Evolutionary conservation across 2,329 filamentous ascomycete species (phyloP), one percentile per base, ranked within the genome.

Genomic region (Ascocoryne sarcoides): DNA sequence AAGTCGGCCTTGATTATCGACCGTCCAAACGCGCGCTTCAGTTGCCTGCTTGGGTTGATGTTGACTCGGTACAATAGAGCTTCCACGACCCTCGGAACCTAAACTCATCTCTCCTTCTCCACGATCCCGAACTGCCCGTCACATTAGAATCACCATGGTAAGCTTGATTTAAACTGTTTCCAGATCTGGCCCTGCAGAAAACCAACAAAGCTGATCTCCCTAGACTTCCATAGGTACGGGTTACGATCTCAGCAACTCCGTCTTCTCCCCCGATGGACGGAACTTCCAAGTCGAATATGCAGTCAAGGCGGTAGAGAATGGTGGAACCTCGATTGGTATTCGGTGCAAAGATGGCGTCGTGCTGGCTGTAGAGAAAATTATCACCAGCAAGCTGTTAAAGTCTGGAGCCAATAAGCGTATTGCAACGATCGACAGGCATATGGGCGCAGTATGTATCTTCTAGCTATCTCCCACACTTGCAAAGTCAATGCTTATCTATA

Each of bases 241-340:
- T 62, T 98, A 98, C 71, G 92, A 98, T 79, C 83, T 98, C 59
- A 87, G 87, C 64, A 98, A 98, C 77, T 96, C 92, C 61, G 93
- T 96, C 72, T 98, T 96, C 75, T 96, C 92, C 36, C 92, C 92
- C 53, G 92, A 98, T 70, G 92, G 92, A 62, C 85, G 92, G 57
- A 98, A 98, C 67, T 98, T 98, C 67, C 92, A 98, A 69, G 87
- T 93, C 65, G 92, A 98, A 75, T 98, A 98, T 65, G 92, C 92
- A 54, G 84, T 93, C 56, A 98, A 98, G 74, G 92, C 92, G 42
- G 92, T 98, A 49, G 92, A 98, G 71, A 96, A 93, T 60, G 92
- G 90, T 53, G 90, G 92, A 60, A 98, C 92, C 40, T 88, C 89
- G 39, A 79, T 98, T 64, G 92, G 92, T 55, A 95, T 98, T 66